These are phyloP conservation scores for Micractinium conductrix DNA, from an alignment of 139 green algal species.

Conservation along the genomic window DNA sequence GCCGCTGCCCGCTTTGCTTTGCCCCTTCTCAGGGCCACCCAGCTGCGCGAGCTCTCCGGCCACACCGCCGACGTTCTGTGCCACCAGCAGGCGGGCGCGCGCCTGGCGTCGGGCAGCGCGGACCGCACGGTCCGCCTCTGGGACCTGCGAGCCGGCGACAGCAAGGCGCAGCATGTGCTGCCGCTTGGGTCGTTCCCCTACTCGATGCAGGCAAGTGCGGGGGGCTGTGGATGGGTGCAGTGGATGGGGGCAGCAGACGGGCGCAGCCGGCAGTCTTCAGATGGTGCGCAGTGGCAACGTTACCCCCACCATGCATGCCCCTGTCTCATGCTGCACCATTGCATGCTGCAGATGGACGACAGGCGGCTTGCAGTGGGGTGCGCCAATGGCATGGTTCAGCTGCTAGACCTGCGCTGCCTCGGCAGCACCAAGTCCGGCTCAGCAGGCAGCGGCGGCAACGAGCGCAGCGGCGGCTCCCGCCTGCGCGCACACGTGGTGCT, in stretches of 20 bases:
- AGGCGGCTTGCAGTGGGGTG: constrained; percentile 10
- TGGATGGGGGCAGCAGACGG: no score
- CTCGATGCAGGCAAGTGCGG: not conserved
- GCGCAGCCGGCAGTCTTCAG: not conserved
- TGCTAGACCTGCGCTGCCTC: constrained; percentile 5
- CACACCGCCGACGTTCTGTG: constrained; percentile 8
- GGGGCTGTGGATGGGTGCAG: not conserved
- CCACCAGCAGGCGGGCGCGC: constrained; percentile 19
- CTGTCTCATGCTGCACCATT: not conserved
- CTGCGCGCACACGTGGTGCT: not conserved
- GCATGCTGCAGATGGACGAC: constrained; percentile 25
- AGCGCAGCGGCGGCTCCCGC: not conserved
- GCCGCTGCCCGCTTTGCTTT: not conserved
- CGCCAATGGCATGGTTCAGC: constrained; percentile 24
- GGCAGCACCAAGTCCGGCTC: no score
- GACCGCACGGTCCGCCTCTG: constrained; percentile 20
- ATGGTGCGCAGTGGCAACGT: no score
- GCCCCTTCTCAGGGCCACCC: not conserved
- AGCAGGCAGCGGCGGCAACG: not conserved
- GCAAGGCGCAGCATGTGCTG: not conserved
- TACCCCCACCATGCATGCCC: not conserved
- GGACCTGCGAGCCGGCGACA: constrained; percentile 9
- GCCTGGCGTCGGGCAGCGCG: constrained; percentile 6
- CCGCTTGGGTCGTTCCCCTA: constrained; percentile 12
- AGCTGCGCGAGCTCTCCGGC: constrained; percentile 1